Base-by-base conservation (phyloP, 169 alveolate species). In the Eimeria maxima region DNA sequence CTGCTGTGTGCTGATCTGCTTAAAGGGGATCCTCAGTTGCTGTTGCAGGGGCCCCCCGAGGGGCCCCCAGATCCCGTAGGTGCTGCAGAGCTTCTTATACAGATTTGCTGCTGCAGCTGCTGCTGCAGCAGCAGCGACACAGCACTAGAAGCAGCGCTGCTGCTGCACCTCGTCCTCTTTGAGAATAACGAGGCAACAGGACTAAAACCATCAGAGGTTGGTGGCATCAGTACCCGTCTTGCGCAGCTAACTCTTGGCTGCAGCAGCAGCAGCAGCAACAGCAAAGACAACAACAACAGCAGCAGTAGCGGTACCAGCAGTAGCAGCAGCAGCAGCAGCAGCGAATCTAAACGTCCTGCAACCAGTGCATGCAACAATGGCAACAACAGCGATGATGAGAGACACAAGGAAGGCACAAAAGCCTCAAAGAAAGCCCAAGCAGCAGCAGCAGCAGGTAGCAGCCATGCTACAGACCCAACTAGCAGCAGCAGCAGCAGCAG, bases 81-180 rank as follows among this genome's bases (percentile, higher is more conserved):
- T n/a, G 33, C 91, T 53, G 91, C 74, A 42, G 91, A 81, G 20
- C 18, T 81, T 73, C 74, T 81, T 73, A n/a, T 81, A 3, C 91
- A 81, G 73, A 81, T 81, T 6, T 47, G 91, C 91, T 81, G 91
- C 91, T 81, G 91, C 91, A 81, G 91, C 91, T 81, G 91, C 91
- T 53, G 69, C 74, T 81, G 91, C 91, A 7, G 91, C 73, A 22
- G 73, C 91, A 55, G 73, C 73, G 91, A 81, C 53, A 5, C 57
- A 27, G 91, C 73, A 3, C 91, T 81, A 4, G 91, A 81, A 29
- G 91, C 91, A 14, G 73, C 91, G 10, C 27, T 81, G 47, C 74
- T 81, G 74, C 91, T 81, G 73, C 47, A 53, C 73, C 14, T 50
- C 42, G 73, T 55, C 10, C 24, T 81, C 6, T 29, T 29, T 7